Base-by-base conservation (phyloP, 768 basidiomycete species). In the Kwoniella sp. region DNA sequence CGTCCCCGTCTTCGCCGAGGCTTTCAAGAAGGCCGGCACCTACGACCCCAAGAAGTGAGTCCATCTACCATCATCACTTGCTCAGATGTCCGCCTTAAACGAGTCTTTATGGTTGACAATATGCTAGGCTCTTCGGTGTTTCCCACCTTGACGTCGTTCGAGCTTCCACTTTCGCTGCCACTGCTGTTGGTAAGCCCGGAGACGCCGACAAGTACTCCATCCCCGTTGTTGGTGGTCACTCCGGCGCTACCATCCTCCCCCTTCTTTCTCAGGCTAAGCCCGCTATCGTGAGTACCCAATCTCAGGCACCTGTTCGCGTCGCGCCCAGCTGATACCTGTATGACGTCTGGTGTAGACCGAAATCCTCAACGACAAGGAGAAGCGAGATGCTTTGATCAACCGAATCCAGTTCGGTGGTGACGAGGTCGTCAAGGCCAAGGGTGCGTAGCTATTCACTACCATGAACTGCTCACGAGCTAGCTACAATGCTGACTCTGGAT, bases 71-170 rank as follows among this genome's bases (percentile, higher is more conserved):
- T 33, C 33, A 13, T 33, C 5, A 5, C 33, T 33, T 13, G 33
- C 13, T 33, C 7, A 9, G 40, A 15, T 44, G 40, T 19, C 17
- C 40, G n/a, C n/a, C n/a, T n/a, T n/a, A n/a, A n/a, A n/a, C n/a
- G n/a, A n/a, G n/a, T n/a, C n/a, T n/a, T n/a, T n/a, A 10, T 9
- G 8, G 40, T n/a, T 22, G 68, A 68, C 65, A 40, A 60, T 53
- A 1, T 40, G 15, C 6, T 47, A 76, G 73, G 59, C 80, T 98
- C 74, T 98, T 96, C 80, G 96, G 95, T 85, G 89, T 99, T 67
- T 97, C 95, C 78, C 92, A 94, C 77, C 91, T 99, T 77, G 95
- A 99, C 77, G 92, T 99, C 73, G 94, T 98, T 81, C 92, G 95
- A 72, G 87, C 95, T 36, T 87, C 91, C 49, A 91, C 91, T 64